Conservation (phyloP, 768 basidiomycete species). For the Botryobasidium botryosum region DNA sequence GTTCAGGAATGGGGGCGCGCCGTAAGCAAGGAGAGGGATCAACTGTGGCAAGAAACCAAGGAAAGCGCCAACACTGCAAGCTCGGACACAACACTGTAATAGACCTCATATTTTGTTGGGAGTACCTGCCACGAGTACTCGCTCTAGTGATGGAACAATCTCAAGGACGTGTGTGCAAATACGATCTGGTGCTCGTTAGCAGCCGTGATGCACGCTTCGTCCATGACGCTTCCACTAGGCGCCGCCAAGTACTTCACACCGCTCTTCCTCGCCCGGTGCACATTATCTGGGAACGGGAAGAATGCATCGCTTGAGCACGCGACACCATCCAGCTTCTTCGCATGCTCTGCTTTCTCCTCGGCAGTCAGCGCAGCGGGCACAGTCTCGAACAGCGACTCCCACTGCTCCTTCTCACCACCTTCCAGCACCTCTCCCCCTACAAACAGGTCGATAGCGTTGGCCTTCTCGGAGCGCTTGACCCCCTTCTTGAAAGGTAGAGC, state of each 20-base stretch:
- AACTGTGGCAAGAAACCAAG: not conserved
- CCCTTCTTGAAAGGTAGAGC: constrained; percentile 92
- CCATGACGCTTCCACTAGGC: constrained; percentile 92
- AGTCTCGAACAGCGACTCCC: constrained; percentile 75
- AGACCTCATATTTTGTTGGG: too few species aligned
- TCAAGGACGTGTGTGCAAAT: constrained; percentile 74
- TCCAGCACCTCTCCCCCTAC: constrained; percentile 81
- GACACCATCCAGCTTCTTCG: constrained; percentile 58
- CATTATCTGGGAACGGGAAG: constrained; percentile 99
- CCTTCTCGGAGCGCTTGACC: constrained; percentile 93
- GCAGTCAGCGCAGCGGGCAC: constrained; percentile 46
- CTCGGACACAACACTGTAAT: not conserved
- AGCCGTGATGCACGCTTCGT: constrained; percentile 87
- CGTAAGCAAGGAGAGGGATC: constrained; percentile 33
- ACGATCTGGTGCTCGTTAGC: constrained; percentile 87
- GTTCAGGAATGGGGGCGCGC: constrained; percentile 53
- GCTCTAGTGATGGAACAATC: constrained; percentile 79
- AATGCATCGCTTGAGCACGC: constrained; percentile 95
- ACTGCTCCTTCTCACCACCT: constrained; percentile 75
- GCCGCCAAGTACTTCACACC: constrained; percentile 88
- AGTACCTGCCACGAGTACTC: too few species aligned
- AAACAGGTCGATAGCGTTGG: constrained; percentile 94
- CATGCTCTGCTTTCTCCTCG: constrained; percentile 62
- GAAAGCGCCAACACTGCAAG: not conserved
- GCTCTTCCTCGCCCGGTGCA: constrained; percentile 80